Conservation (phyloP, 139 green algal species). For the Chlamydomonas asymmetrica region DNA sequence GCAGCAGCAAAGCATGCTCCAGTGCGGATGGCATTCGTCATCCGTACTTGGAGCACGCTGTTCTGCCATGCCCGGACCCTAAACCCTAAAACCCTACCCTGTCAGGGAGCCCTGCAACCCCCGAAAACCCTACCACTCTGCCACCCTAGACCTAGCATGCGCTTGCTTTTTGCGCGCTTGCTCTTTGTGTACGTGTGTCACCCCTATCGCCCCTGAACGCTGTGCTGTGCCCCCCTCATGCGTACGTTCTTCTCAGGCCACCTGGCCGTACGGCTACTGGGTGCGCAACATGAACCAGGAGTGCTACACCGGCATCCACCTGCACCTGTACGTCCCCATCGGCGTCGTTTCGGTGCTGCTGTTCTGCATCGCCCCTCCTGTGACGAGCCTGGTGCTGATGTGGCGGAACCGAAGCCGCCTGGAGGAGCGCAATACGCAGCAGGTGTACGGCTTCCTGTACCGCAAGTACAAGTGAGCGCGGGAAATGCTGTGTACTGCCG, state of each 20-base stretch:
- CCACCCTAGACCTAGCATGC: no score
- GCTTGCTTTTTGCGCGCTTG: no score
- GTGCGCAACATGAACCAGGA: not conserved
- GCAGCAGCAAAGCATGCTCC: no score
- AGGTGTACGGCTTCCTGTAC: not conserved
- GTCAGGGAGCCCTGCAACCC: no score
- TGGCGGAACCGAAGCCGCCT: not conserved
- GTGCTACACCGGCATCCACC: not conserved
- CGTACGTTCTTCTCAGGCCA: not conserved
- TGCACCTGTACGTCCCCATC: not conserved
- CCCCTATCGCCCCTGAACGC: no score
- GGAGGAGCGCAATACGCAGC: not conserved
- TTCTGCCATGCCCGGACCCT: no score
- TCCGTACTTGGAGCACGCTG: no score
- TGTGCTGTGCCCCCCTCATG: not conserved
- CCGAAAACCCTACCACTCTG: no score
- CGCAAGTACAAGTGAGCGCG: not conserved
- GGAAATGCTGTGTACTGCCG: no score
- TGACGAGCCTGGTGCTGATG: not conserved
- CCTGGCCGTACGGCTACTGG: not conserved
- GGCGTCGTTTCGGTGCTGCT: not conserved
- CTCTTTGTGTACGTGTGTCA: no score
- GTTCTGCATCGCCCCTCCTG: not conserved
- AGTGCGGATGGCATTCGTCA: no score
- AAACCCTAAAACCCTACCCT: no score